Evolutionary conservation across 352 stramenopile species (phyloP).

Genomic region (Phytophthora uliginosa): DNA sequence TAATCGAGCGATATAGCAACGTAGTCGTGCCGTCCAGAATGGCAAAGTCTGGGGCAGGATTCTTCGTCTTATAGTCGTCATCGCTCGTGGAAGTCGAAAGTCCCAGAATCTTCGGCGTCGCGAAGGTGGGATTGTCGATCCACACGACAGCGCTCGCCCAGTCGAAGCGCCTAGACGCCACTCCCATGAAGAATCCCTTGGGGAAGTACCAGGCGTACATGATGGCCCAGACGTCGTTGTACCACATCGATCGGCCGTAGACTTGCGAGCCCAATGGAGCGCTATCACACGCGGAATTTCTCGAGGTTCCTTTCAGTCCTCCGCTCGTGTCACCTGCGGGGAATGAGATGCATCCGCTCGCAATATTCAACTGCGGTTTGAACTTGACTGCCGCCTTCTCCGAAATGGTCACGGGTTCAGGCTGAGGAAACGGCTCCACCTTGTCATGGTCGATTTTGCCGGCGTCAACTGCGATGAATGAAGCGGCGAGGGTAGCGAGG

Average conservation of each 20-base stretch:
- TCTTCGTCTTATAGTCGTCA: not conserved
- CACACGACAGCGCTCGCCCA: not conserved
- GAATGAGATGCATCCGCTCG: not conserved
- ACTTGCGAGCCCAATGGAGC: conserved; percentile 1
- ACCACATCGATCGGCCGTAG: not conserved
- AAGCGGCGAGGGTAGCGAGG: not conserved
- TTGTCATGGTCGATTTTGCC: not conserved
- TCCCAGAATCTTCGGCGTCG: not conserved
- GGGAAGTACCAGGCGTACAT: conserved; percentile 5
- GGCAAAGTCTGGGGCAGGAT: not conserved
- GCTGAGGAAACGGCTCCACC: not conserved
- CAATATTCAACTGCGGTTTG: not conserved
- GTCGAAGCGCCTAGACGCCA: not conserved
- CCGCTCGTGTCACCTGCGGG: not conserved
- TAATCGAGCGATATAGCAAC: not conserved
- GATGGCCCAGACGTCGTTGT: not conserved
- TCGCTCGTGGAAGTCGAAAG: not conserved
- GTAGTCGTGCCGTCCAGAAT: not conserved
- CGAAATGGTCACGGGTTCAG: not conserved
- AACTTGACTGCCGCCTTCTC: conserved; percentile 3
- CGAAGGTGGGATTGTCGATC: not conserved
- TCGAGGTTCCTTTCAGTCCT: not conserved
- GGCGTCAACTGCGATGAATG: not conserved
- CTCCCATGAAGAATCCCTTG: not conserved
- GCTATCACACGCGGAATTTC: not conserved